These are phyloP conservation scores for Aspergillus awamori DNA, from an alignment of 2,329 filamentous ascomycete genomes.

Conservation along the genomic window DNA sequence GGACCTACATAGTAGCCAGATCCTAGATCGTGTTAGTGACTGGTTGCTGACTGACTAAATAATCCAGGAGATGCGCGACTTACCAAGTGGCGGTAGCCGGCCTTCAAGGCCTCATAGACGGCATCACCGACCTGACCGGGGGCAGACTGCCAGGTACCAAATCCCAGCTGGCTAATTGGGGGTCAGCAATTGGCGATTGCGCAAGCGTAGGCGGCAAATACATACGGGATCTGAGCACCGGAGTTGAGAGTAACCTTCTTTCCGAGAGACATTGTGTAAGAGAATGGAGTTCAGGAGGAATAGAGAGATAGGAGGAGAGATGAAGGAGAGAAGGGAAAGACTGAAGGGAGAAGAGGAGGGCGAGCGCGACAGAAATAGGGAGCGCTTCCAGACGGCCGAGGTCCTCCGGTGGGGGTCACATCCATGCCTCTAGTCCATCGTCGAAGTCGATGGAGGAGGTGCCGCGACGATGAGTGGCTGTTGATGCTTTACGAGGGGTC, in stretches of 20 bases:
- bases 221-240: constrained; percentile 43
- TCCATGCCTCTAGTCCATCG: neutral
- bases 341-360: neutral
- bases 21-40: constrained; percentile 32
- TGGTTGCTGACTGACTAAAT: neutral
- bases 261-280: constrained; percentile 43
- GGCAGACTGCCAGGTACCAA: constrained; percentile 46
- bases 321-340: neutral
- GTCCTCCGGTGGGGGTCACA: constrained; percentile 21
- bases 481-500: neutral
- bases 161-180: constrained; percentile 39
- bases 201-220: neutral
- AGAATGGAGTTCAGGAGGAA: constrained; percentile 1
- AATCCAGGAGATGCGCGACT: constrained; percentile 8
- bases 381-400: constrained; percentile 6
- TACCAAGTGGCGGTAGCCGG: constrained; percentile 45
- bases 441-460: neutral
- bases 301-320: neutral
- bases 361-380: constrained; percentile 8
- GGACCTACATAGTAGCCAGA: constrained; percentile 42
- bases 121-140: constrained; percentile 45
- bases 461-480: neutral
- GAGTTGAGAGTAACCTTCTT: constrained; percentile 45
- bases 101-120: constrained; percentile 44
- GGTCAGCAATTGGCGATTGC: constrained; percentile 3